Conservation (phyloP, 2,329 filamentous ascomycete genomes). For the Ramichloridium luteum region DNA sequence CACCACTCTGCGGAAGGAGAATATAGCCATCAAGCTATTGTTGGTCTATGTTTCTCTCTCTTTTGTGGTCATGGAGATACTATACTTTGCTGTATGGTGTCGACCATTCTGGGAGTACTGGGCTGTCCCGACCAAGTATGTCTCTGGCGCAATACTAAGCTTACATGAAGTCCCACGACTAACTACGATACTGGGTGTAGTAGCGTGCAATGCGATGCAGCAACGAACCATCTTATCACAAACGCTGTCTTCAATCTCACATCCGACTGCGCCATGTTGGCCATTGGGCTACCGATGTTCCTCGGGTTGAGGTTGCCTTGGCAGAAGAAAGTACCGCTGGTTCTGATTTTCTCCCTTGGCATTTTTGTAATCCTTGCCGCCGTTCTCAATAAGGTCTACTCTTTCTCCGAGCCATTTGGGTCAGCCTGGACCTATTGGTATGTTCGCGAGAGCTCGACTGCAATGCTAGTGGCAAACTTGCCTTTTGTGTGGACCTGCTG, state of each 20-base stretch:
- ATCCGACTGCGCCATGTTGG: conserved; percentile 34
- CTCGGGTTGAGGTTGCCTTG: conserved; percentile 31
- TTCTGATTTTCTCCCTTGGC: conserved; percentile 42
- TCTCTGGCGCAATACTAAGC: no score
- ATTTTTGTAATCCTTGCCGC: conserved; percentile 45
- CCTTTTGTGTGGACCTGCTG: conserved; percentile 49
- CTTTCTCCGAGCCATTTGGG: conserved; percentile 45
- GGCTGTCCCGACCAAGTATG: conserved; percentile 17
- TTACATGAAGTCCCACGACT: conserved; percentile 1
- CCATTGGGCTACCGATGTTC: conserved; percentile 34
- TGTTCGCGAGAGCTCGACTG: conserved; percentile 46
- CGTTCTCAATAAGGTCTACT: conserved; percentile 50
- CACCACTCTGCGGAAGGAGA: conserved; percentile 25
- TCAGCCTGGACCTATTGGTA: conserved; percentile 49
- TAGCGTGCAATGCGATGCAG: conserved; percentile 30
- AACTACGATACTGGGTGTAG: conserved; percentile 5
- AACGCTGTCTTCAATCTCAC: conserved; percentile 33
- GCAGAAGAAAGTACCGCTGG: conserved; percentile 42
- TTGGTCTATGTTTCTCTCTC: conserved; percentile 24
- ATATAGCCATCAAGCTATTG: conserved; percentile 24
- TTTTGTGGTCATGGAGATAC: conserved; percentile 29
- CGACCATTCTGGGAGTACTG: conserved; percentile 28
- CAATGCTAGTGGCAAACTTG: conserved; percentile 49
- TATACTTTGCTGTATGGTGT: conserved; percentile 31
- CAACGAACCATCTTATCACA: conserved; percentile 27